A percentile compares a stretch with the other conserved stretches of the same genome.
These are phyloP conservation scores for Penicillium steckii DNA, from an alignment of 495 filamentous ascomycete genomes.

Conservation along the genomic window DNA sequence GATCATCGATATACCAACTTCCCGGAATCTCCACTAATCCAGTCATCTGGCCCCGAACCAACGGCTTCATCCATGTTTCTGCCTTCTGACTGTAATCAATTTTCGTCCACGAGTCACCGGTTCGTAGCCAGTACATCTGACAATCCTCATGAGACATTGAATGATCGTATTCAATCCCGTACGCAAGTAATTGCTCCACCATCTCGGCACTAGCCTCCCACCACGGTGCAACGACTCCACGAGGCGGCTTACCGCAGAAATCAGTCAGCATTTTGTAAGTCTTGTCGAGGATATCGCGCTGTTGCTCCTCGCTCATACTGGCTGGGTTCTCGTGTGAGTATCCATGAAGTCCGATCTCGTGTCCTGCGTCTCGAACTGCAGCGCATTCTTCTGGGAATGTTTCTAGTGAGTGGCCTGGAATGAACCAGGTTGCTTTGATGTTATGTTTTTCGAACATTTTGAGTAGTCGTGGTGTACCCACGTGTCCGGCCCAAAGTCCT, in stretches of 20 bases:
- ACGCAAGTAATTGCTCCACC: constrained; percentile 62
- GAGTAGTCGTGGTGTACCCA: constrained; percentile 68
- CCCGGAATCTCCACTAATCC: constrained; percentile 65
- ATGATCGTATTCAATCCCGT: constrained; percentile 71
- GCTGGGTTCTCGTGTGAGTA: constrained; percentile 76
- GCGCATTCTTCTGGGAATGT: constrained; percentile 76
- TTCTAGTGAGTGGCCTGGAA: constrained; percentile 76
- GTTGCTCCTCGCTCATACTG: constrained; percentile 71
- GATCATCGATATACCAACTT: constrained; percentile 68
- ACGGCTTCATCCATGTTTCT: constrained; percentile 65
- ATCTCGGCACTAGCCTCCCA: constrained; percentile 70
- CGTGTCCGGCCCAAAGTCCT: constrained; percentile 71
- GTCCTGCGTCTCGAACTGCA: constrained; percentile 69
- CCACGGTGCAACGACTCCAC: constrained; percentile 64
- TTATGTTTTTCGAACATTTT: constrained; percentile 76
- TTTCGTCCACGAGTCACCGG: constrained; percentile 61
- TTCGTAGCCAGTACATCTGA: constrained; percentile 63
- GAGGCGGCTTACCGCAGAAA: constrained; percentile 73
- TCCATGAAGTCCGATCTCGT: constrained; percentile 76
- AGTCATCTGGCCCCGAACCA: constrained; percentile 50
- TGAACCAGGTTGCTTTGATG: constrained; percentile 84
- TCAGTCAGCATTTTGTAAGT: constrained; percentile 69
- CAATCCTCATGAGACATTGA: constrained; percentile 67
- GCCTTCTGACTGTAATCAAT: constrained; percentile 61
- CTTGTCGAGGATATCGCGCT: constrained; percentile 72